phyloP scores from a whole-genome alignment of 1,139 yeast species.

The Geotrichum carabidarum region DNA sequence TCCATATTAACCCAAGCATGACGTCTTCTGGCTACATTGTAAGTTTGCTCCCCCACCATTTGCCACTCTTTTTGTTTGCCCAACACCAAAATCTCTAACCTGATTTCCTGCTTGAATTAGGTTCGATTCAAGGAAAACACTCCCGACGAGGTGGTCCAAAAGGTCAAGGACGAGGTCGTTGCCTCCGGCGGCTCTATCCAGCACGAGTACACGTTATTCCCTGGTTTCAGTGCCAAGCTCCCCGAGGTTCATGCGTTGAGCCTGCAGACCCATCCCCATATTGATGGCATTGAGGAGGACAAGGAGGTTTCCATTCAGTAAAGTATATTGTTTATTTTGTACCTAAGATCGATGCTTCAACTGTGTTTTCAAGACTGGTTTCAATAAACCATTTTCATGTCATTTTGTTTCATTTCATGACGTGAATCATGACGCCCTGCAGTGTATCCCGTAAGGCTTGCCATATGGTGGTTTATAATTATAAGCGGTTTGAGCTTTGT shows the following conservation, averaged over 20 bases:
- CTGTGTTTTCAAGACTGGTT: too few relatives aligned
- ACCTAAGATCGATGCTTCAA: too few relatives aligned
- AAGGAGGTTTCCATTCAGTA: slow-evolving; percentile 31
- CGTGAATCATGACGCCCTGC: too few relatives aligned
- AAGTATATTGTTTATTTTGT: background rate
- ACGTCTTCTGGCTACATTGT: slow-evolving; percentile 15
- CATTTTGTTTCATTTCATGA: too few relatives aligned
- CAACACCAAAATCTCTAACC: background rate
- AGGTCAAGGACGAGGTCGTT: slow-evolving; percentile 27
- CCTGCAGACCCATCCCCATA: slow-evolving; percentile 28
- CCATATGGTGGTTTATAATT: too few relatives aligned
- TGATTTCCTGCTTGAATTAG: too few relatives aligned
- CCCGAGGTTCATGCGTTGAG: slow-evolving; percentile 32
- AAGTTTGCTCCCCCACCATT: background rate
- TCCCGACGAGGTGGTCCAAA: slow-evolving; percentile 26
- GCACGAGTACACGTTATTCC: slow-evolving; percentile 32
- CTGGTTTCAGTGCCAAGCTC: slow-evolving; percentile 33
- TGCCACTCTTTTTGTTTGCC: too few relatives aligned
- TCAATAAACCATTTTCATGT: too few relatives aligned
- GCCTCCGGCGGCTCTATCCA: slow-evolving; percentile 27
- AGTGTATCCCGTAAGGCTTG: too few relatives aligned
- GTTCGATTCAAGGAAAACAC: slow-evolving; percentile 30
- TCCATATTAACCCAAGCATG: background rate
- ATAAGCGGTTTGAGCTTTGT: too few relatives aligned
- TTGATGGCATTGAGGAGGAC: slow-evolving; percentile 34